Percentiles rank a stretch among this genome's conserved stretches.
Conservation (phyloP, 2,329 filamentous ascomycete species). For the Orbilia ellipsospora region DNA sequence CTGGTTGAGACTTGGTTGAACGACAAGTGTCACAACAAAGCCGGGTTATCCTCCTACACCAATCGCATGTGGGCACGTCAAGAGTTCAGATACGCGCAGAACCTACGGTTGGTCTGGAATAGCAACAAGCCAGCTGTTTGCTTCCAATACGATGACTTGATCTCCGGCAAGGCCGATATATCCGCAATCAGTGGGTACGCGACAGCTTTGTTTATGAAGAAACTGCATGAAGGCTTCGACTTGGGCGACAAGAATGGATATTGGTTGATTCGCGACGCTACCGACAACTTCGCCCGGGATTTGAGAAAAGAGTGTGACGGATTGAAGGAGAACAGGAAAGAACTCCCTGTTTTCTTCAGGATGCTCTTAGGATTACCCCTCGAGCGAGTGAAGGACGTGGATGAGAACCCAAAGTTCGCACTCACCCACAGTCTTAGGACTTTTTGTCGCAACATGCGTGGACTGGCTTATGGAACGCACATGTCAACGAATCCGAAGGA, state of each 20-base stretch:
- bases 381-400: constrained; percentile 41
- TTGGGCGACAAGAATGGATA: constrained; percentile 41
- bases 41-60: constrained; percentile 51
- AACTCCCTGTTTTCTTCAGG: constrained; percentile 44
- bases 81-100: constrained; percentile 49
- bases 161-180: constrained; percentile 50
- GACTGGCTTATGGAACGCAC: constrained; percentile 48
- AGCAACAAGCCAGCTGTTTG: constrained; percentile 39
- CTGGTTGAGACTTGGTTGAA: constrained; percentile 48
- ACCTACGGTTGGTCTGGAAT: constrained; percentile 48
- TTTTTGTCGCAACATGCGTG: constrained; percentile 48
- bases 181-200: constrained; percentile 48
- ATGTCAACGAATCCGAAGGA: constrained; percentile 44
- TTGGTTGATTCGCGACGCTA: constrained; percentile 45
- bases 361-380: constrained; percentile 41
- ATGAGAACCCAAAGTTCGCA: constrained; percentile 44
- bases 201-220: constrained; percentile 52
- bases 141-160: constrained; percentile 49
- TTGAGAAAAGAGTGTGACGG: constrained; percentile 42
- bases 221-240: constrained; percentile 51
- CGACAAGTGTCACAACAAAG: constrained; percentile 49
- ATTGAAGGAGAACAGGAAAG: constrained; percentile 43
- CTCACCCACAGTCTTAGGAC: constrained; percentile 49
- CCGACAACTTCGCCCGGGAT: constrained; percentile 48
- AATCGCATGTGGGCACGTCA: constrained; percentile 55